A percentile compares a stretch with the other conserved stretches of the same genome.
Conservation (phyloP, 306 rosid genomes). For the Gastrolobium villosum region DNA sequence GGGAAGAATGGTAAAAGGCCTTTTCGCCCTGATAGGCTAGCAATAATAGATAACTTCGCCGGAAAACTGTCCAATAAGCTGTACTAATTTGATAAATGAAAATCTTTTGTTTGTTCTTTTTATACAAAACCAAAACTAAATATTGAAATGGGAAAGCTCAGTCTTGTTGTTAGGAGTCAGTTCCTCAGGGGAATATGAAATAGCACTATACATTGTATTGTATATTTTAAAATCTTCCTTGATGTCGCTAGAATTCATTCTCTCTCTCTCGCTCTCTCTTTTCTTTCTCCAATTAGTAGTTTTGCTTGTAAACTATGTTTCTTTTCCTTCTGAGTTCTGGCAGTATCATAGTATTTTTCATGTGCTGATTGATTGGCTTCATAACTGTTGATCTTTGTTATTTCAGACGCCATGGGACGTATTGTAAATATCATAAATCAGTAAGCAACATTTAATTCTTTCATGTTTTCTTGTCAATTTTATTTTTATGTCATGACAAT, state of each 20-base stretch:
- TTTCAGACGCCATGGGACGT: slow-evolving; percentile 81
- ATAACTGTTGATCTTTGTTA: slow-evolving; percentile 41
- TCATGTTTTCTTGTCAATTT: slow-evolving; percentile 36
- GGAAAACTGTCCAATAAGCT: slow-evolving; percentile 16
- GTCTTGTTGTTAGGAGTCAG: background rate
- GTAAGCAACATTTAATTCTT: slow-evolving; percentile 58
- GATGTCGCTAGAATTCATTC: background rate
- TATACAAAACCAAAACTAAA: background rate
- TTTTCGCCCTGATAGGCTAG: background rate
- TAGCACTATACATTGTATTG: background rate
- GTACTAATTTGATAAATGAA: background rate
- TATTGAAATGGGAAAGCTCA: slow-evolving; percentile 4
- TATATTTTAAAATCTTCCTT: background rate
- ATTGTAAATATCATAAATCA: slow-evolving; percentile 88
- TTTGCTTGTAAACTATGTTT: slow-evolving; percentile 14
- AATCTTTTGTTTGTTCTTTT: background rate
- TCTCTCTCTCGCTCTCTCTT: background rate
- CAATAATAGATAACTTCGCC: background rate
- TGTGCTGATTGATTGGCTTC: slow-evolving; percentile 39
- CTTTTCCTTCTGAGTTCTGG: background rate
- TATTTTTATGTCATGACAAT: slow-evolving; percentile 34
- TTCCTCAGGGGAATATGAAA: slow-evolving; percentile 32
- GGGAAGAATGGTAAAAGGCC: background rate
- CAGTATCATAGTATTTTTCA: slow-evolving; percentile 21
- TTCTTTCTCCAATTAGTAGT: background rate